A percentile compares a stretch with the other conserved stretches of the same genome.
Conservation (phyloP, 2,329 filamentous ascomycete genomes). For the Xylariaceae sp. region DNA sequence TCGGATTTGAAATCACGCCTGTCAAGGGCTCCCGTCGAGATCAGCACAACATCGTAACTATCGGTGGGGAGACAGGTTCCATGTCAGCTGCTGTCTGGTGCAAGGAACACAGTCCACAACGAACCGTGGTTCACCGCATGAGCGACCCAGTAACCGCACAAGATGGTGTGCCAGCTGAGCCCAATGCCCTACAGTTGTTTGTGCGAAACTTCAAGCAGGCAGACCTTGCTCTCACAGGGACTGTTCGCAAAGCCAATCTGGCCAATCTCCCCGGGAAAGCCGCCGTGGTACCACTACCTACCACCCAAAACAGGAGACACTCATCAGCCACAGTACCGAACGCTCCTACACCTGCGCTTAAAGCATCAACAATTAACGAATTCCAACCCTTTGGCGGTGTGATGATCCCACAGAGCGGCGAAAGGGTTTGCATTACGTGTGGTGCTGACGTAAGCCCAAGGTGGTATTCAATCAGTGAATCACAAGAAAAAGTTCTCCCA, state of each 20-base stretch:
- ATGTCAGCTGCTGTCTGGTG: slow-evolving; percentile 89
- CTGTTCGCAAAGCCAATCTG: slow-evolving; percentile 85
- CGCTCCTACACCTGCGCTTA: slow-evolving; percentile 18
- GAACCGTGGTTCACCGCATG: slow-evolving; percentile 72
- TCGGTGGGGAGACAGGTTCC: slow-evolving; percentile 76
- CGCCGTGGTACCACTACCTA: slow-evolving; percentile 37
- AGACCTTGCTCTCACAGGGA: slow-evolving; percentile 83
- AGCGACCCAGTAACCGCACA: slow-evolving; percentile 66
- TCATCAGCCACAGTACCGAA: slow-evolving; percentile 47
- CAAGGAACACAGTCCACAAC: slow-evolving; percentile 74
- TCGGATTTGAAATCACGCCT: slow-evolving; percentile 87
- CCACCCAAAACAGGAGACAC: slow-evolving; percentile 46
- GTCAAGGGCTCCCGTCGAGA: slow-evolving; percentile 87
- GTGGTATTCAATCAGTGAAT: slow-evolving; percentile 62
- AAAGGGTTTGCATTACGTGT: slow-evolving; percentile 61
- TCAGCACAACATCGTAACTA: slow-evolving; percentile 71
- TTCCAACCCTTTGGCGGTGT: slow-evolving; percentile 24
- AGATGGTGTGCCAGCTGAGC: slow-evolving; percentile 21
- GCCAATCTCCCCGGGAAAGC: slow-evolving; percentile 61
- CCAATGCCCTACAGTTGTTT: slow-evolving; percentile 78
- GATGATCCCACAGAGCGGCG: slow-evolving; percentile 35
- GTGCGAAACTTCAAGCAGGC: slow-evolving; percentile 91
- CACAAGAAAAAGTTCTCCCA: slow-evolving; percentile 47
- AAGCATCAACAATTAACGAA: slow-evolving; percentile 24
- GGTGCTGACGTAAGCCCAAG: slow-evolving; percentile 68